Evolutionary conservation across 352 stramenopile species (phyloP).

Genomic region (Globisporangium iwayamae): DNA sequence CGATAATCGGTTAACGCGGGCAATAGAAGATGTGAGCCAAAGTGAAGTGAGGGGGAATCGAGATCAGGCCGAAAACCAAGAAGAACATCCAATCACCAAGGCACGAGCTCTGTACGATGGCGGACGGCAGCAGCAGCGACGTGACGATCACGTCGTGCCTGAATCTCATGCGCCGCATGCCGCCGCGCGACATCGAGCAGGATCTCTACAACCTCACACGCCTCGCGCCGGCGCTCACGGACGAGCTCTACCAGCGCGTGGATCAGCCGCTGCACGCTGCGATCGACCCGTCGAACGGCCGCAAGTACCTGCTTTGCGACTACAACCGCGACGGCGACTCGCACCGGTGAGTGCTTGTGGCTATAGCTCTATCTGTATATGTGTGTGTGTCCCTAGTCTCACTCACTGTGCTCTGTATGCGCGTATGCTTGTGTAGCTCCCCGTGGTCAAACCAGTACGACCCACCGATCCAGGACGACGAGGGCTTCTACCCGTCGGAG

Average conservation of each 20-base stretch:
- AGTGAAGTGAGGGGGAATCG: background rate
- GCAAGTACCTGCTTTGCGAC: conserved; percentile 92
- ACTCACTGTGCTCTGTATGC: background rate
- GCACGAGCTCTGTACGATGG: conserved; percentile 5
- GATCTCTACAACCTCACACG: conserved; percentile 85
- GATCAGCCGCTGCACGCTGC: conserved; percentile 90
- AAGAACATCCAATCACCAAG: no score
- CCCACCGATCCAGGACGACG: conserved; percentile 62
- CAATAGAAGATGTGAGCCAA: background rate
- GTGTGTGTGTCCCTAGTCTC: no score
- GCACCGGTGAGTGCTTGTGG: conserved; percentile 39
- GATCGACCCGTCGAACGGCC: conserved; percentile 81
- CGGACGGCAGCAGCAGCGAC: conserved; percentile 31
- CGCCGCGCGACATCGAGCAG: conserved; percentile 78
- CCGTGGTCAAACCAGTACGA: conserved; percentile 94
- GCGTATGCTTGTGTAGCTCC: conserved; percentile 25
- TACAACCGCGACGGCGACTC: conserved; percentile 95
- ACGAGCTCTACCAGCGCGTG: conserved; percentile 92
- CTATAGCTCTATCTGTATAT: background rate
- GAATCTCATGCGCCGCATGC: conserved; percentile 89
- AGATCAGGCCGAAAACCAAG: background rate
- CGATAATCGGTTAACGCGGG: no score
- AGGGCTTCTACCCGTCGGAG: conserved; percentile 90
- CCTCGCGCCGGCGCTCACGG: conserved; percentile 71
- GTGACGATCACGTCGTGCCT: conserved; percentile 71